Conservation (phyloP, 306 rosid genomes). For the Alnus rubra region DNA sequence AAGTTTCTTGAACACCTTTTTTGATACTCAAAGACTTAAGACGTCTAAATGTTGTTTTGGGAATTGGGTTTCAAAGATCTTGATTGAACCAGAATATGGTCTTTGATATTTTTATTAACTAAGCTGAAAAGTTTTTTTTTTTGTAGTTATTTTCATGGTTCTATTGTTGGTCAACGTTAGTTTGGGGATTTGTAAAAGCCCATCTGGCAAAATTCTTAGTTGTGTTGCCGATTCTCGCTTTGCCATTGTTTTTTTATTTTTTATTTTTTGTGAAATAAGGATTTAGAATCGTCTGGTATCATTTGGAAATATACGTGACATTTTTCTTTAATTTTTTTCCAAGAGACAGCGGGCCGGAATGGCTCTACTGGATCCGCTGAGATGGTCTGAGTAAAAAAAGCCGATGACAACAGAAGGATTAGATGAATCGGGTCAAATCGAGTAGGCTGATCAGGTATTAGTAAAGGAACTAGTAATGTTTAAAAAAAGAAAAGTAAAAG, state of each 20-base stretch:
- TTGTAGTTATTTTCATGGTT: neutral
- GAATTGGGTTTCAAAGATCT: neutral
- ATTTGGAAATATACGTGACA: neutral
- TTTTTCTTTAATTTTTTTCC: neutral
- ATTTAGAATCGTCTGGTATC: neutral
- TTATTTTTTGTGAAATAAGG: neutral
- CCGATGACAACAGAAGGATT: neutral
- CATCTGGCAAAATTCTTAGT: neutral
- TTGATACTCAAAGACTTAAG: neutral
- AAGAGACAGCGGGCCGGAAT: conserved; percentile 5
- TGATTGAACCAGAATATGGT: neutral
- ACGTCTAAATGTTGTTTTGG: neutral
- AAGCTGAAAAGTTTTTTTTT: neutral
- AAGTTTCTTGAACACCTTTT: neutral
- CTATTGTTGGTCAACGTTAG: neutral
- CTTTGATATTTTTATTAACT: neutral
- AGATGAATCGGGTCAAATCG: neutral
- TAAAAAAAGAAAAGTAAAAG: neutral
- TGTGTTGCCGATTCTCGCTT: neutral
- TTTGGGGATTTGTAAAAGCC: neutral
- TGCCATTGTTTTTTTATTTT: neutral
- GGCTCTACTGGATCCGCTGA: neutral
- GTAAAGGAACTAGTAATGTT: neutral
- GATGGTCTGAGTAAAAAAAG: neutral
- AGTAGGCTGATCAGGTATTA: neutral